Percentiles rank a stretch among this genome's conserved stretches.
Evolutionary conservation across 2,329 filamentous ascomycete species (phyloP).

Genomic region (Ceratocystiopsis sp.): DNA sequence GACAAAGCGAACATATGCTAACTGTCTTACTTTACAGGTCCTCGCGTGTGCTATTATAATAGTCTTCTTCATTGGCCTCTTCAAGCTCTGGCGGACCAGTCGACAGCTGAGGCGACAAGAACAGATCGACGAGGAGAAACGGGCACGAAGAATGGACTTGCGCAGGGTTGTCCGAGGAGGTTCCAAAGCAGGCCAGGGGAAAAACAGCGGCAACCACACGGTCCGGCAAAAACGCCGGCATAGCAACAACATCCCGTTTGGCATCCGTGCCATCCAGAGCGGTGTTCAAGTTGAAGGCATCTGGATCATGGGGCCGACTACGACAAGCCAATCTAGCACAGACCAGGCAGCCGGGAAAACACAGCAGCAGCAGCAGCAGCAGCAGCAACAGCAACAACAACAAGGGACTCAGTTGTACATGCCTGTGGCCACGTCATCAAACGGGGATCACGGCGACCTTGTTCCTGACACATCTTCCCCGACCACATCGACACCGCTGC

Average conservation of each 20-base stretch:
- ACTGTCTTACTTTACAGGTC: slow-evolving; percentile 30
- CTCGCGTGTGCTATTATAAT: slow-evolving; percentile 52
- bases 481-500: slow-evolving; percentile 6
- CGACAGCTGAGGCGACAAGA: slow-evolving; percentile 39
- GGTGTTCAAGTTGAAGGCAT: slow-evolving; percentile 77
- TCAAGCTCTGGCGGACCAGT: slow-evolving; percentile 49
- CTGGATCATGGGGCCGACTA: slow-evolving; percentile 45
- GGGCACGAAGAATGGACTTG: slow-evolving; percentile 33
- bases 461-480: background rate
- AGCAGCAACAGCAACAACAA: background rate
- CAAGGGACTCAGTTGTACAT: no score
- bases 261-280: slow-evolving; percentile 67
- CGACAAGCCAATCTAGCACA: slow-evolving; percentile 14
- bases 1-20: background rate
- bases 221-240: slow-evolving; percentile 14
- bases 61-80: slow-evolving; percentile 50
- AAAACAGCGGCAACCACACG: background rate
- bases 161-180: slow-evolving; percentile 33
- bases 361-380: background rate
- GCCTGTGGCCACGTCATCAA: no score
- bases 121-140: slow-evolving; percentile 49
- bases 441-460: background rate
- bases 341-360: no score
- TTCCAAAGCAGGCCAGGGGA: slow-evolving; percentile 6
- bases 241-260: slow-evolving; percentile 58